Evolutionary conservation across 805 yeast species (phyloP).

Genomic region (Naumovozyma baii): DNA sequence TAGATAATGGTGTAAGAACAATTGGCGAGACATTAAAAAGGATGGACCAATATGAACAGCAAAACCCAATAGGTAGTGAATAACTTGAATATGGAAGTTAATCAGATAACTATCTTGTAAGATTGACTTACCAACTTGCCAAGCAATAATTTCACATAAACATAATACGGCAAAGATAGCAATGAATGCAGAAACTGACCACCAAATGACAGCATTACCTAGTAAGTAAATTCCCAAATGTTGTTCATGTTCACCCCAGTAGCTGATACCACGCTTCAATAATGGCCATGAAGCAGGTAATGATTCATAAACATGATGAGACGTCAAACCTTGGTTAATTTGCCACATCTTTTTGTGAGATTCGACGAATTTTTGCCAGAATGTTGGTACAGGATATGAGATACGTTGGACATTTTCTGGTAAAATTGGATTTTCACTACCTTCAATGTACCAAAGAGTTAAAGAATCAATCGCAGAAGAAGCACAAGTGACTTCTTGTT

Average conservation of each 20-base stretch:
- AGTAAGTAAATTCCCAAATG: slow-evolving; percentile 55
- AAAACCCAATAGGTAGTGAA: slow-evolving; percentile 64
- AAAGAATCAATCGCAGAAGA: slow-evolving; percentile 52
- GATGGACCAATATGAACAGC: slow-evolving; percentile 63
- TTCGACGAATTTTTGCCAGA: slow-evolving; percentile 54
- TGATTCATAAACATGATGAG: slow-evolving; percentile 64
- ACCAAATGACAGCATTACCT: slow-evolving; percentile 78
- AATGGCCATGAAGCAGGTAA: slow-evolving; percentile 68
- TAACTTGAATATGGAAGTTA: slow-evolving; percentile 55
- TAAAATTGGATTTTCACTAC: slow-evolving; percentile 45
- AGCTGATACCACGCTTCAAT: slow-evolving; percentile 67
- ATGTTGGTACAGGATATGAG: slow-evolving; percentile 44
- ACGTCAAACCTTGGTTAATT: slow-evolving; percentile 58
- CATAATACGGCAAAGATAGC: slow-evolving; percentile 40
- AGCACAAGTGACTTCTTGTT: slow-evolving; percentile 79
- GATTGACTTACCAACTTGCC: slow-evolving; percentile 53
- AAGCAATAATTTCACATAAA: slow-evolving; percentile 40
- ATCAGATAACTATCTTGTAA: slow-evolving; percentile 43
- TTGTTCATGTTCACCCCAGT: slow-evolving; percentile 46
- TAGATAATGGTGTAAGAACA: slow-evolving; percentile 87
- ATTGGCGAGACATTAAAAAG: slow-evolving; percentile 82
- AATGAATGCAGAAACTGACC: slow-evolving; percentile 51
- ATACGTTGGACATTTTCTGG: slow-evolving; percentile 38
- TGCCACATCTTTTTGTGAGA: slow-evolving; percentile 70
- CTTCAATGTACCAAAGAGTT: slow-evolving; percentile 66